A percentile compares a stretch with the other conserved stretches of the same genome.
Conservation (phyloP, 2,329 filamentous ascomycete species). For the Claviceps lovelessii region DNA sequence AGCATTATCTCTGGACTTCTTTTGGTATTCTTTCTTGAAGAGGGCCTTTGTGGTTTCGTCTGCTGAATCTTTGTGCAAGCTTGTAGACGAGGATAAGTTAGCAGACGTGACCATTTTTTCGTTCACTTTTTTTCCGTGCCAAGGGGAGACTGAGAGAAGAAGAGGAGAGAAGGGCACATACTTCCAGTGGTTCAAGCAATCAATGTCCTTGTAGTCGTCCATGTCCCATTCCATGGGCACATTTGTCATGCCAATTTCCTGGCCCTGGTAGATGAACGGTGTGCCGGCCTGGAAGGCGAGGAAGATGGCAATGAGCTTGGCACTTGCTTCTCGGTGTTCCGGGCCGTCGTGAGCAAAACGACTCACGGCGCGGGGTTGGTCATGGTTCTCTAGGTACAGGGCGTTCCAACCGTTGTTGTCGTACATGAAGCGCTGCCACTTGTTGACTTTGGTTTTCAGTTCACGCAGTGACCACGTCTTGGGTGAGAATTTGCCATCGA, state of each 20-base stretch:
- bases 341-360: constrained; percentile 38
- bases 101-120: neutral
- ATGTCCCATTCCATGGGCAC: constrained; percentile 46
- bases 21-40: constrained; percentile 32
- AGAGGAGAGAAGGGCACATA: constrained; percentile 11
- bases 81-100: constrained; percentile 7
- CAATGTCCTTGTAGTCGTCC: constrained; percentile 55
- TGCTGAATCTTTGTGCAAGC: constrained; percentile 23
- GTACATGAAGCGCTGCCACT: constrained; percentile 47
- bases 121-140: neutral
- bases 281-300: constrained; percentile 46
- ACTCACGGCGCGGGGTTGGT: constrained; percentile 46
- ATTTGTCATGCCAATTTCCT: constrained; percentile 55
- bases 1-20: constrained; percentile 53
- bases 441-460: constrained; percentile 37
- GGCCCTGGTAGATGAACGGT: constrained; percentile 54
- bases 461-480: constrained; percentile 32
- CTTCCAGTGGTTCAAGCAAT: constrained; percentile 39
- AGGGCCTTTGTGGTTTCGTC: constrained; percentile 24
- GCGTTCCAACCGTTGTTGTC: constrained; percentile 49
- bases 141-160: neutral
- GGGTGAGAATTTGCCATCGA: constrained; percentile 28
- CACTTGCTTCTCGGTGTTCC: constrained; percentile 32
- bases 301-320: constrained; percentile 46
- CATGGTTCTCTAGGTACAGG: constrained; percentile 52